Evolutionary conservation across 306 rosid genomes (phyloP), one percentile per base, ranked within the genome.

Genomic region (Trichosanthes truncata): DNA sequence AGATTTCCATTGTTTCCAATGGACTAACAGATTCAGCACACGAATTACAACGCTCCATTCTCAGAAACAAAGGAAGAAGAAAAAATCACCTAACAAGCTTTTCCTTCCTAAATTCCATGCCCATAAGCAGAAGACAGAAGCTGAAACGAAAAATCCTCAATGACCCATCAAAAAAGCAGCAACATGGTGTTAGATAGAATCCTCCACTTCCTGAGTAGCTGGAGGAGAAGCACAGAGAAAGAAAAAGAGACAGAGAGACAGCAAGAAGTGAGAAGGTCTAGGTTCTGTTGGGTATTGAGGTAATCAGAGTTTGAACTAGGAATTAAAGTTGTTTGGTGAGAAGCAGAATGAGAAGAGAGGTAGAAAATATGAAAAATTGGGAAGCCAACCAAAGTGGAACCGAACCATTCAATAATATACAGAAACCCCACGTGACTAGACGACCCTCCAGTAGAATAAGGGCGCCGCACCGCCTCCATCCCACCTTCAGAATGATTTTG

Each of bases 71-170:
- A 41, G 17, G 21, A 56, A 55, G 60, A 75, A 13, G 51, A 66
- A 78, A 21, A 8, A 29, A 43, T 86, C 77, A 91, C 96, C 96
- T 89, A 59, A 93, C 96, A 81, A 93, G 91, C 86, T 86, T 93
- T 29, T 87, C 96, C 84, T 86, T 89, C 87, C 84, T 93, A 68
- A 88, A 78, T 20, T 87, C 93, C 97, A 93, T 93, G 77, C 57
- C 46, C 67, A 61, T 82, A 45, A 63, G 46, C 15, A 21, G 18
- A 38, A 78, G 43, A 62, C 40, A 61, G 73, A 78, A 36, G 80
- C 80, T 41, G 57, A 78, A 78, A 78, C 4, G n/a, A 43, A 61
- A 78, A 25, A 43, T 43, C 29, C 72, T 63, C 72, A 78, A 40
- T 26, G 43, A 41, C 46, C 73, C 80, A 61, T 61, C 59, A 78